These are phyloP conservation scores for Coemansia sp. DNA, from an alignment of 192 early-diverging fungal species.

Conservation along the genomic window DNA sequence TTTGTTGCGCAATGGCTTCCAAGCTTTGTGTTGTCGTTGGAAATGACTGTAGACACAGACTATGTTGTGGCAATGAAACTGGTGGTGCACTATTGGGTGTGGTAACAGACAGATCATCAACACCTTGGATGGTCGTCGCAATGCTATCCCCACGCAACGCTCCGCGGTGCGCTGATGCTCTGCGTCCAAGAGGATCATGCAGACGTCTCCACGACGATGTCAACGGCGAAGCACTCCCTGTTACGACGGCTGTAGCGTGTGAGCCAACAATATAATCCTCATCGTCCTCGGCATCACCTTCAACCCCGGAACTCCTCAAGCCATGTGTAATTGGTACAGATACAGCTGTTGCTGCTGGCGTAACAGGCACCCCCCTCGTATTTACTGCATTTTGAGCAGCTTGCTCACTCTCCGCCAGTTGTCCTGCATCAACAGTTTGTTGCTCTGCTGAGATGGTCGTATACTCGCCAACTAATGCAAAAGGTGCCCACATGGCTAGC, in stretches of 20 bases:
- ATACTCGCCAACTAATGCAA: constrained; percentile 79
- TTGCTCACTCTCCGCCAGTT: background rate
- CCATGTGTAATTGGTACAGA: constrained; percentile 5
- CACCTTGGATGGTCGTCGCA: constrained; percentile 29
- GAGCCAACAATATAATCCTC: constrained; percentile 35
- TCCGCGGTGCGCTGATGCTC: background rate
- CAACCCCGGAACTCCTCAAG: background rate
- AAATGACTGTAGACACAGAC: background rate
- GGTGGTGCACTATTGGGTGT: background rate
- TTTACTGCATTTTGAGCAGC: background rate
- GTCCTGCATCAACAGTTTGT: background rate
- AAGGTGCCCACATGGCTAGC: constrained; percentile 86
- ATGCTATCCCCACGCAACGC: constrained; percentile 36
- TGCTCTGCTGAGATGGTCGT: constrained; percentile 27
- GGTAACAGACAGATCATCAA: constrained; percentile 9
- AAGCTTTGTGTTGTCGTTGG: constrained; percentile 1
- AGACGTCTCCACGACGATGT: constrained; percentile 13
- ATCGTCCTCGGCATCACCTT: constrained; percentile 12
- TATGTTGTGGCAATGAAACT: background rate
- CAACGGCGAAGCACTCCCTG: background rate
- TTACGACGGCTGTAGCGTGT: constrained; percentile 9
- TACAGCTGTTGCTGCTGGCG: background rate
- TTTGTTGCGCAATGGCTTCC: background rate
- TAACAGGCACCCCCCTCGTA: background rate
- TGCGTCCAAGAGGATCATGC: constrained; percentile 3